A percentile compares a stretch with the other conserved stretches of the same genome.
phyloP scores from a whole-genome alignment of 2,329 filamentous ascomycete genomes.

The Aspergillus fructus region DNA sequence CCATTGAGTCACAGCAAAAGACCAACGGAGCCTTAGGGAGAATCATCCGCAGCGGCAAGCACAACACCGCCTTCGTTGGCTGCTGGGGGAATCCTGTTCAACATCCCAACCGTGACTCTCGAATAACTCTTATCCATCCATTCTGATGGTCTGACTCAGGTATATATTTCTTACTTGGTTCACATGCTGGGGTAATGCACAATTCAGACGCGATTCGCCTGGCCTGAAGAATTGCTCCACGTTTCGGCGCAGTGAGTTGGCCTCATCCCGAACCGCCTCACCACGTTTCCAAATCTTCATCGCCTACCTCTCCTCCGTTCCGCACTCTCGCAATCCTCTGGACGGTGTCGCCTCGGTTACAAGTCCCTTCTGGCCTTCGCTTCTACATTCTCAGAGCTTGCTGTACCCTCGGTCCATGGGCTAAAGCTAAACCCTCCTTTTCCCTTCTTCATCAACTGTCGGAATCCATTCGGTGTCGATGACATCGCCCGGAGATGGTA shows the following conservation, averaged over 20 bases:
- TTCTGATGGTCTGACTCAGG: not conserved
- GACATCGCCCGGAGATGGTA: constrained; percentile 66
- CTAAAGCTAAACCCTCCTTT: constrained; percentile 21
- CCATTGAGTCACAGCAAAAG: constrained; percentile 7
- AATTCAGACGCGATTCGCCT: constrained; percentile 4
- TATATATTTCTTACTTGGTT: not conserved
- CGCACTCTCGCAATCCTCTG: not conserved
- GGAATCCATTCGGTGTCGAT: constrained; percentile 53
- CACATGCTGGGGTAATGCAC: constrained; percentile 6
- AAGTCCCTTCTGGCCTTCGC: not conserved
- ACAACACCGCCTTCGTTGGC: constrained; percentile 12
- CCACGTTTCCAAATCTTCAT: constrained; percentile 9
- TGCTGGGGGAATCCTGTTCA: not conserved
- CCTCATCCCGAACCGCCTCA: constrained; percentile 10
- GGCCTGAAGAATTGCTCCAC: constrained; percentile 11
- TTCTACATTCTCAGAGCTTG: not conserved
- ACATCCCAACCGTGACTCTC: not conserved
- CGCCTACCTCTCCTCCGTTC: not conserved
- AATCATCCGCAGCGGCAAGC: not conserved
- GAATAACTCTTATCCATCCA: not conserved
- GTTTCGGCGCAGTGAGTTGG: constrained; percentile 20
- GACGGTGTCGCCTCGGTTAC: not conserved
- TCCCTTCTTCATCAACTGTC: constrained; percentile 19
- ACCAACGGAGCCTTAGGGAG: not conserved
- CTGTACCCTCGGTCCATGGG: constrained; percentile 27